Base-by-base conservation (phyloP, 192 early-diverging fungal genomes). In the Coemansia furcata region DNA sequence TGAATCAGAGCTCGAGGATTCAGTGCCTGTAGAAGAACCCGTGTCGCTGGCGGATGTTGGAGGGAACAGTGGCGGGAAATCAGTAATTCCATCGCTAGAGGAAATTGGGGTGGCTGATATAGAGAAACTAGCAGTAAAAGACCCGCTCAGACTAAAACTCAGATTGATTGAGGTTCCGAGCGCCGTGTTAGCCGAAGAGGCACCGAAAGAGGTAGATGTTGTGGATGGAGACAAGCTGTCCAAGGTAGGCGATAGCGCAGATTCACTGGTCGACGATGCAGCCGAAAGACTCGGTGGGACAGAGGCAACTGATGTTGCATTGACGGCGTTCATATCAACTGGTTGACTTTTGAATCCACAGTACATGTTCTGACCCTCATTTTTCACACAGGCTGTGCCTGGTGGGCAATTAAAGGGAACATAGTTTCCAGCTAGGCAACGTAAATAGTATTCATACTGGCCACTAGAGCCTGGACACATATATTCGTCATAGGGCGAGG, bases 321-420 rank as follows among this genome's bases (percentile, higher is more conserved):
- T 57, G 54, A 15, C 26, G 2, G 52, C 54, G 11, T 35, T 57
- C n/a, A 32, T 33, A 57, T 57, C 54, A 6, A 17, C 54, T 32
- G 54, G 30, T 21, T 60, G 33, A 9, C 21, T 60, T 44, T 37
- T 46, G 58, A 59, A 63, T 10, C 74, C 74, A 30, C 80, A 82
- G 39, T 63, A 70, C 80, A 82, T 82, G 21, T 64, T 71, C 39
- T 77, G 67, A 3, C 80, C 80, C 36, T 68, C 66, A 35, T 60
- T 66, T 59, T 82, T 82, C 5, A 74, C 30, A 42, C 80, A 82
- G 3, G 52, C 70, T 11, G 80, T 82, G 4, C 80, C 80, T 23
- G 80, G 74, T 12, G 80, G 58, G 50, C 80, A 82, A 10, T 67
- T 26, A 47, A 82, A 82, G 29, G 71, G 62, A 1, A 82, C 71